Evolutionary conservation across 2,329 filamentous ascomycete species (phyloP), one percentile per base, ranked within the genome.

Genomic region (Thelonectria olida): DNA sequence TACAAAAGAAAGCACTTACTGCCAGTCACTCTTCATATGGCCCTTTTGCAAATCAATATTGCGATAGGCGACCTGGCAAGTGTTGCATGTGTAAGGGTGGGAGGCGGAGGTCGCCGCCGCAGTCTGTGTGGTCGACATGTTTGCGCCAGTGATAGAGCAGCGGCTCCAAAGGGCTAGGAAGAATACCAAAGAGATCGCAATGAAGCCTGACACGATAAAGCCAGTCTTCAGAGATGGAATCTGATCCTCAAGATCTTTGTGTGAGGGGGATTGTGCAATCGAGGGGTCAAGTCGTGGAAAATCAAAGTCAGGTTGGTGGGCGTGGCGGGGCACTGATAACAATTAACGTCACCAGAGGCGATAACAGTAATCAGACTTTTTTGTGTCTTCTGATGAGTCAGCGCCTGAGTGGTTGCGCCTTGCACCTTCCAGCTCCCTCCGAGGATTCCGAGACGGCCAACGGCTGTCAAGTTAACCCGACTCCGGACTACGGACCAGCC

Each of bases 1-100:
- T 15, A 19, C 4, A 10, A 13, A 4, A 7, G n/a, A 9, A 13
- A 23, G 4, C 5, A 89, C 92, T 81, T 85, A 96, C 91, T 99
- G 95, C 96, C 96, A 99, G 81, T 99, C 96, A 71, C 91, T 96
- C 78, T 96, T 93, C 96, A 99, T 99, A 76, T 99, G 96, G 36
- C 88, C 90, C 76, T 96, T 90, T 81, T 99, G 96, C 58, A 96
- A 85, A 75, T 98, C 95, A 76, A 92, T 93, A 75, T 92, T 93
- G 68, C 95, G 90, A 80, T 98, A 99, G 53, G 95, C 96, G 70
- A 99, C 94, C 77, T 97, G 93, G 76, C 96, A 99, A 60, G 94
- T 96, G 79, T 98, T 99, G 88, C 96, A 99, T 57, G 95, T 98
- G 81, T 95, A 99, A 2, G 96, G 95, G 76, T 97, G 93, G 23